Evolutionary conservation across 352 stramenopile species (phyloP), one percentile per base, ranked within the genome.

Genomic region (Phytophthora sp.): DNA sequence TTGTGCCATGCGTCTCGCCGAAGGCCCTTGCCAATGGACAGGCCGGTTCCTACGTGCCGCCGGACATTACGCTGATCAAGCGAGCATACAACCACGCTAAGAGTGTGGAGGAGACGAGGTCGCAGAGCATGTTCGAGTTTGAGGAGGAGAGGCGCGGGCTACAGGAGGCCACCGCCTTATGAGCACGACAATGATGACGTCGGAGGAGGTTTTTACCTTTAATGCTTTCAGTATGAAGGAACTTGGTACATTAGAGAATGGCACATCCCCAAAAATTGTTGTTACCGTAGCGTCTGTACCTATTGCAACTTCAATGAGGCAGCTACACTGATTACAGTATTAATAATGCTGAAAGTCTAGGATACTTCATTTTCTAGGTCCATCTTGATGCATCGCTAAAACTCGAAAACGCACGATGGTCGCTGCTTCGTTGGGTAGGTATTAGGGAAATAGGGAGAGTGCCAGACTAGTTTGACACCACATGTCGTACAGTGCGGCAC

Each of bases 121-220:
- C 81, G 21, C 69, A 69, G 36, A 90, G 81, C 38, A 87, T 86
- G 77, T 61, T 82, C 33, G 81, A 87, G 44, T 80, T 89, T 45
- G 69, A 81, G 51, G 66, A 79, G 41, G 68, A 79, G 51, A 41
- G 57, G 23, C 61, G 71, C 20, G 45, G 27, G 12, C 51, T 71
- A 7, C 50, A 57, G 0, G 66, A 72, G 15, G 31, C 51, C 35
- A 71, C 49, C 24, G 26, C 50, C 16, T 51, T 74, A 57, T 74
- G 59, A 69, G 29, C 2, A 49, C 26, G 35, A 29, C 20, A 4
- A 42, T 49, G 45, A 31, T 45, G 57, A 51, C 26, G 35, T 50
- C 30, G 54, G 30, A 60, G 30, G 31, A 59, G 55, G n/a, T n/a
- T n/a, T n/a, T n/a, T n/a, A n/a, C n/a, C n/a, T n/a, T n/a, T n/a